These are phyloP conservation scores for Phtheirospermum japonicum DNA, from an alignment of 257 asterid species.

Conservation along the genomic window DNA sequence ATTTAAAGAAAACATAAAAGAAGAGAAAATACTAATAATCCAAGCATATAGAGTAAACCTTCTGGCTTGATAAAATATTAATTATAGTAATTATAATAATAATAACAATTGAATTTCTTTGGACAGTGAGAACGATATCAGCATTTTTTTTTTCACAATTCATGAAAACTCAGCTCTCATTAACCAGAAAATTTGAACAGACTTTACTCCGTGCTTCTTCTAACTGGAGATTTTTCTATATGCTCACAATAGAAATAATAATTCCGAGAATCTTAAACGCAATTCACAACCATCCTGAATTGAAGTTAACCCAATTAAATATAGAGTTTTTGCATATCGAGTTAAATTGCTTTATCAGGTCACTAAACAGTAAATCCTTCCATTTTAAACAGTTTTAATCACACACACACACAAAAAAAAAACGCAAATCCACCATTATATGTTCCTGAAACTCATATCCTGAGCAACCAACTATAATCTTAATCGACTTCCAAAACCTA, in stretches of 20 bases:
- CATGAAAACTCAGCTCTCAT: conserved; percentile 14
- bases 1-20: neutral
- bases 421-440: conserved; percentile 11
- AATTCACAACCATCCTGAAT: neutral
- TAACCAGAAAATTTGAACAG: neutral
- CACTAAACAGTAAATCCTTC: conserved; percentile 18
- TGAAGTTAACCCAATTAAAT: conserved; percentile 11
- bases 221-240: neutral
- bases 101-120: too few relatives aligned
- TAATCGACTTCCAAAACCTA: conserved; percentile 21
- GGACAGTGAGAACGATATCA: neutral
- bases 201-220: neutral
- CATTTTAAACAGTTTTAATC: conserved; percentile 6
- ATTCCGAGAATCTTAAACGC: too few relatives aligned
- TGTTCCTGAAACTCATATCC: conserved; percentile 9
- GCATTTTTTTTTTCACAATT: neutral
- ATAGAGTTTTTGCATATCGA: neutral
- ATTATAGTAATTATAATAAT: too few relatives aligned
- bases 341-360: conserved; percentile 17
- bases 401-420: neutral
- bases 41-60: neutral
- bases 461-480: conserved; percentile 4
- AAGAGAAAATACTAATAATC: neutral
- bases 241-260: neutral
- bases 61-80: conserved; percentile 8